These are phyloP conservation scores for Populus hybrid DNA, from an alignment of 441 rosid species.

Conservation along the genomic window DNA sequence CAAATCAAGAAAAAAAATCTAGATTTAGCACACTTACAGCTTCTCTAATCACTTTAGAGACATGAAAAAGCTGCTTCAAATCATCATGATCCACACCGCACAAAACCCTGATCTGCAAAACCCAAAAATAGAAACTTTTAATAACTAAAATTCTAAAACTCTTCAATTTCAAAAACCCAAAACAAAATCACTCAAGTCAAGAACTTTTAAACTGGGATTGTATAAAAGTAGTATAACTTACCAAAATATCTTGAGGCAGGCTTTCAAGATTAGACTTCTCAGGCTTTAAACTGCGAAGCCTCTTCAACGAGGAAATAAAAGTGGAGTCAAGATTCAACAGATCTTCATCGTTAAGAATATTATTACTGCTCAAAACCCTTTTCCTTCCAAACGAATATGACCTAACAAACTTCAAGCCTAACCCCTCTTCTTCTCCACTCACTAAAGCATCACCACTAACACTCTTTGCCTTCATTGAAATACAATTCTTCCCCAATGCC, in stretches of 20 bases:
- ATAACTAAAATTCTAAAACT: background rate
- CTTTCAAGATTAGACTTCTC: slow-evolving; percentile 52
- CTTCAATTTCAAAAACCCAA: background rate
- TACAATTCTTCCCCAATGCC: slow-evolving; percentile 40
- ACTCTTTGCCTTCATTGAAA: slow-evolving; percentile 33
- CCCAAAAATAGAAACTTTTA: background rate
- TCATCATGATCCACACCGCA: slow-evolving; percentile 74
- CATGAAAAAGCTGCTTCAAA: slow-evolving; percentile 55
- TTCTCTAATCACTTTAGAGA: slow-evolving; percentile 71
- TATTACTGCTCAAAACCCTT: slow-evolving; percentile 52
- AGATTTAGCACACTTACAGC: slow-evolving; percentile 49
- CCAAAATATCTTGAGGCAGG: slow-evolving; percentile 76
- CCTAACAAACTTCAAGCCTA: slow-evolving; percentile 47
- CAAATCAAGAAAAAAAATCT: background rate
- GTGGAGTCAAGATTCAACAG: background rate
- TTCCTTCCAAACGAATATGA: slow-evolving; percentile 67
- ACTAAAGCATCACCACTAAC: slow-evolving; percentile 5
- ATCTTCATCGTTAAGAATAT: slow-evolving; percentile 9
- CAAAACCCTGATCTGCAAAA: slow-evolving; percentile 58
- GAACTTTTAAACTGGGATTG: background rate
- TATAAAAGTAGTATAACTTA: slow-evolving; percentile 22
- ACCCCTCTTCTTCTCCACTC: slow-evolving; percentile 28
- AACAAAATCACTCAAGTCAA: background rate
- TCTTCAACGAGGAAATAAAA: slow-evolving; percentile 43
- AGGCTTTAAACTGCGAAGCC: slow-evolving; percentile 37